Percentiles rank a stretch among this genome's conserved stretches.
Evolutionary conservation across 306 rosid genomes (phyloP).

Genomic region (Biancaea sappan): DNA sequence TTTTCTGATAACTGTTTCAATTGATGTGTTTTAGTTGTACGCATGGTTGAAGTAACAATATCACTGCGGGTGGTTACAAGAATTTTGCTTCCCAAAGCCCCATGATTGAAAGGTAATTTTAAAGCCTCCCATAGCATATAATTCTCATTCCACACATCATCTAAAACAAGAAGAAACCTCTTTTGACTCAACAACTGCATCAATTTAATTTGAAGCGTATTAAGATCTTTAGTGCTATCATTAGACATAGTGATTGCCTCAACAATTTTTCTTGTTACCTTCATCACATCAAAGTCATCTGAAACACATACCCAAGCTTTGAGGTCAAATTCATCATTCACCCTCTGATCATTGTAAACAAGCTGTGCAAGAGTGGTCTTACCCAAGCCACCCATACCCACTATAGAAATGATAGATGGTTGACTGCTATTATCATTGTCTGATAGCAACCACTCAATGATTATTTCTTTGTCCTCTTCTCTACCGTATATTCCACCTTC

Average conservation of each 20-base stretch:
- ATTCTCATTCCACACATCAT: constrained; percentile 41
- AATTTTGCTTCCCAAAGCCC: constrained; percentile 29
- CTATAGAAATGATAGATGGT: constrained; percentile 2
- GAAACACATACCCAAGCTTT: constrained; percentile 25
- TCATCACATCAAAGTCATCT: constrained; percentile 2
- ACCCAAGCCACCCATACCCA: constrained; percentile 27
- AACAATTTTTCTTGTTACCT: constrained; percentile 2
- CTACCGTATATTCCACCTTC: constrained; percentile 24
- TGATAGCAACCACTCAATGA: background rate
- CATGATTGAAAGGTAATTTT: constrained; percentile 18
- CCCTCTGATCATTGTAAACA: constrained; percentile 17
- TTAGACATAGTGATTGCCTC: constrained; percentile 7
- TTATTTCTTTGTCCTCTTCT: constrained; percentile 1
- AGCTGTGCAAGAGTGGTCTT: constrained; percentile 23
- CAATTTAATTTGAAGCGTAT: constrained; percentile 8
- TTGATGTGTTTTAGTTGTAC: background rate
- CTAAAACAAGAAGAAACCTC: constrained; percentile 32
- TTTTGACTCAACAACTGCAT: background rate
- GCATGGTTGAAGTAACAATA: constrained; percentile 23
- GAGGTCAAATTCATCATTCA: background rate
- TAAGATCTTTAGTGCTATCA: background rate
- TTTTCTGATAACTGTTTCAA: background rate
- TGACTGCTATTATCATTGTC: background rate
- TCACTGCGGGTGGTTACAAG: constrained; percentile 36
- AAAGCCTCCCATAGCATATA: constrained; percentile 19